Base-by-base conservation (phyloP, 2,329 filamentous ascomycete genomes). In the Alternaria sp. region DNA sequence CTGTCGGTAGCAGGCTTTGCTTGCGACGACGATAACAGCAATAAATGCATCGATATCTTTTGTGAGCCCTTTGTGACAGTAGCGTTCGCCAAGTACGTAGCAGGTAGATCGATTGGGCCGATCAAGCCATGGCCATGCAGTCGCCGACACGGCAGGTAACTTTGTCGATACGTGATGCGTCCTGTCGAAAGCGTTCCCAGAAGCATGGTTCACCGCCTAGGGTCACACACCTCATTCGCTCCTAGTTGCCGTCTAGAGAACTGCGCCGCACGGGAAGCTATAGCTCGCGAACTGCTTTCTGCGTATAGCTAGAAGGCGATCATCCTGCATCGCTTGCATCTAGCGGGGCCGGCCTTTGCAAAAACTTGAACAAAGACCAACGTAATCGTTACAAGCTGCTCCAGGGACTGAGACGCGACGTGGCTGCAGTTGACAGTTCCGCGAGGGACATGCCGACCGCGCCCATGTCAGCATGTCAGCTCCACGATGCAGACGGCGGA, bases 231-330 rank as follows among this genome's bases (percentile, higher is more conserved):
- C 55, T 64, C 61, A 54, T 66, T 66, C 61, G 58, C 52, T 61
- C 62, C 64, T 72, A 68, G 70, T 58, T 67, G 68, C 72, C 62
- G 70, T 66, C 52, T 61, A 36, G 49, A 57, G 32, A 50, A 58
- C 50, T 52, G 47, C 54, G 54, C 52, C 32, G 57, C 57, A 44
- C 36, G 36, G 23, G 30, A 61, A n/a, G 43, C 23, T 40, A 28
- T 54, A 32, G 36, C 26, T 44, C 32, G 59, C 54, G 7, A 61
- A 61, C 21, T 57, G 46, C 26, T 21, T 40, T 58, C 54, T 58
- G 28, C 30, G 40, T 30, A n/a, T 47, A 47, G 54, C 59, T 54
- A 57, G 45, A 44, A 30, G 25, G 21, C 15, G 30, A 28, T 25
- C 51, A 47, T 30, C n/a, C 47, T 21, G 47, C 47, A 19, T 25